Evolutionary conservation across 768 basidiomycete species (phyloP), one percentile per base, ranked within the genome.

Genomic region (Tylopilus sp.): DNA sequence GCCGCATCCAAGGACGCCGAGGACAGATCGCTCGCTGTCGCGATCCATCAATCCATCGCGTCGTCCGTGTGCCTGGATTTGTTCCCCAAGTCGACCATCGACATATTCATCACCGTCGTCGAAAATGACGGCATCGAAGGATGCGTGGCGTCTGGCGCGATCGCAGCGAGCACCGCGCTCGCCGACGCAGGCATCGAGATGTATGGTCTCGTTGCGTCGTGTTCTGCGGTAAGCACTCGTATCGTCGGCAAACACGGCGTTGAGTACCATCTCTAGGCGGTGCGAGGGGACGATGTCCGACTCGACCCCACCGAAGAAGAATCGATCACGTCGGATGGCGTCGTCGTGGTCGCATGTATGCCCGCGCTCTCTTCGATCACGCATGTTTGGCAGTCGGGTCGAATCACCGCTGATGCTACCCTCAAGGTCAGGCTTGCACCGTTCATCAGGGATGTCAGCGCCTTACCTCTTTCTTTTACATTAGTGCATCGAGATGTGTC

Each of bases 121-220:
- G 94, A 98, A 69, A 83, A 86, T n/a, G 94, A 97, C 66, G 89
- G 91, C 17, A 76, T 89, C n/a, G 88, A 94, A 65, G 83, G 87
- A 23, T 90, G 91, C 57, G 78, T 95, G n/a, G 82, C 91, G 6
- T 81, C 92, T 1, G 94, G 90, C 6, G 76, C 88, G 10, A 80
- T 92, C 6, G 95, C 95, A 17, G 90, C 92, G 1, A 91, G 88
- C 59, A 82, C 91, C 2, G 95, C 97, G 8, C 76, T 98, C 4
- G 93, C 92, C 9, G 85, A 95, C 65, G 95, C 95, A 13, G 93
- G 95, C 2, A 85, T 98, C 42, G 91, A 95, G 58, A 83, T 98
- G 79, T 68, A 85, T 36, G 97, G 93, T 3, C 75, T 99, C 13
- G 94, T 95, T 5, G 76, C 84, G 15, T 88, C 95, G 0, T 91